Evolutionary conservation across 1,284 basidiomycete species (phyloP).

Genomic region (Boletus chippewaensis): DNA sequence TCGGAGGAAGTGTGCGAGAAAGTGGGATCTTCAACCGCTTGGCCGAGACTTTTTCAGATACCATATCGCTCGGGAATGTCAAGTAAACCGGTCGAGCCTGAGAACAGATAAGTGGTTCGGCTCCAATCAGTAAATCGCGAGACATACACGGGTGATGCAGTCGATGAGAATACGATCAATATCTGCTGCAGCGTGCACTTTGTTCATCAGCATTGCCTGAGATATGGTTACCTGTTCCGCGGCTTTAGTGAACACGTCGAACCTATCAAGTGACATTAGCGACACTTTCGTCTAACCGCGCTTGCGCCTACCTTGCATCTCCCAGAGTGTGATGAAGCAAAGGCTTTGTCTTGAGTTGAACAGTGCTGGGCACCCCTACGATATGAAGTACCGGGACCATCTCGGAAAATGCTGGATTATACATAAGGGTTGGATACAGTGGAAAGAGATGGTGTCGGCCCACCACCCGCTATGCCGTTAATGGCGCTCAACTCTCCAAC

Average conservation of each 20-base stretch:
- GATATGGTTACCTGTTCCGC: slow-evolving; percentile 71
- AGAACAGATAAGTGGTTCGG: neutral
- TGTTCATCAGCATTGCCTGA: slow-evolving; percentile 54
- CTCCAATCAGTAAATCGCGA: neutral
- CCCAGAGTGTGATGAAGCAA: slow-evolving; percentile 86
- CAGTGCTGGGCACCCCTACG: slow-evolving; percentile 78
- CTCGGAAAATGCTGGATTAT: slow-evolving; percentile 65
- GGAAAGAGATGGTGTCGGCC: slow-evolving; percentile 1
- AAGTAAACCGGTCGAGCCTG: slow-evolving; percentile 86
- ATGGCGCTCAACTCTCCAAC: slow-evolving; percentile 86
- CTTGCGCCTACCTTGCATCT: slow-evolving; percentile 53
- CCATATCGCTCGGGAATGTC: slow-evolving; percentile 81
- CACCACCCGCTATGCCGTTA: slow-evolving; percentile 72
- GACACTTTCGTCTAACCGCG: neutral
- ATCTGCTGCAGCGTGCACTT: slow-evolving; percentile 52
- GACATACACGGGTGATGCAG: slow-evolving; percentile 57
- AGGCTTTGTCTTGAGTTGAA: slow-evolving; percentile 61
- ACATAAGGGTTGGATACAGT: neutral
- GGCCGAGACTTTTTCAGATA: slow-evolving; percentile 62
- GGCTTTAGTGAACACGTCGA: slow-evolving; percentile 75
- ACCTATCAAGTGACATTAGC: slow-evolving; percentile 35
- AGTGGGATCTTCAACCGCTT: slow-evolving; percentile 62
- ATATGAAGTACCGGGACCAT: slow-evolving; percentile 91
- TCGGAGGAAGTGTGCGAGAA: slow-evolving; percentile 42
- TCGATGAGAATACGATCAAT: slow-evolving; percentile 79